phyloP scores from a whole-genome alignment of 805 yeast species.

The Ogataea polymorpha region DNA sequence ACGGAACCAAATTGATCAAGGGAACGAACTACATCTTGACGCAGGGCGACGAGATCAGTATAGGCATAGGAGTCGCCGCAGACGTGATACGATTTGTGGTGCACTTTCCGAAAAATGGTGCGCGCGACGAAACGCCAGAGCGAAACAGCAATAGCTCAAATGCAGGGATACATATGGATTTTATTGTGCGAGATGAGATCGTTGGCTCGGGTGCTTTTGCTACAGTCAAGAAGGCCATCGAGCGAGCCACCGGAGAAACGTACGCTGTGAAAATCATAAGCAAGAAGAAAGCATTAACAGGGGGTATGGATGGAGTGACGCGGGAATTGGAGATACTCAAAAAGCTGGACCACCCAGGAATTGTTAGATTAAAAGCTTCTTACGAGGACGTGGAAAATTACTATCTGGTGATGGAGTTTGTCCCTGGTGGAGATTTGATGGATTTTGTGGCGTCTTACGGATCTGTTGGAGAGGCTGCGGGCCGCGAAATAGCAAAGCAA shows the following conservation, averaged over 20 bases:
- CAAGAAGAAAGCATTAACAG: constrained; percentile 71
- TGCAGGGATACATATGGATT: constrained; percentile 41
- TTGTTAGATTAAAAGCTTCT: constrained; percentile 77
- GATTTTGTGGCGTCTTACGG: constrained; percentile 94
- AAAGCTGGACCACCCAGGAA: constrained; percentile 77
- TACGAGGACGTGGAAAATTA: constrained; percentile 80
- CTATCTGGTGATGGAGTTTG: constrained; percentile 92
- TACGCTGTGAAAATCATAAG: constrained; percentile 90
- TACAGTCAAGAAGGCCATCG: constrained; percentile 86
- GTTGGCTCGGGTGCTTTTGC: constrained; percentile 99
- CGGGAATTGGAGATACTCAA: constrained; percentile 81
- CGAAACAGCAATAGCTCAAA: constrained; percentile 16
- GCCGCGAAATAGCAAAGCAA: constrained; percentile 82
- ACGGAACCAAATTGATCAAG: constrained; percentile 67
- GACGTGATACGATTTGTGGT: constrained; percentile 60
- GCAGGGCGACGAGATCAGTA: constrained; percentile 91
- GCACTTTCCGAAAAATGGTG: constrained; percentile 38
- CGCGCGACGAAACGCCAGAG: constrained; percentile 17
- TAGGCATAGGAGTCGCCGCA: constrained; percentile 78
- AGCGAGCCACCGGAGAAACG: constrained; percentile 77
- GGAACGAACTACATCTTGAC: constrained; percentile 76
- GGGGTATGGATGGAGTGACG: constrained; percentile 76
- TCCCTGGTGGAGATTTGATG: constrained; percentile 97
- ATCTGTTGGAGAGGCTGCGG: constrained; percentile 85
- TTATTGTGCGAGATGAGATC: constrained; percentile 75